These are phyloP conservation scores for Leishmania gerbilli DNA, from an alignment of 208 protist genomes.

Conservation along the genomic window DNA sequence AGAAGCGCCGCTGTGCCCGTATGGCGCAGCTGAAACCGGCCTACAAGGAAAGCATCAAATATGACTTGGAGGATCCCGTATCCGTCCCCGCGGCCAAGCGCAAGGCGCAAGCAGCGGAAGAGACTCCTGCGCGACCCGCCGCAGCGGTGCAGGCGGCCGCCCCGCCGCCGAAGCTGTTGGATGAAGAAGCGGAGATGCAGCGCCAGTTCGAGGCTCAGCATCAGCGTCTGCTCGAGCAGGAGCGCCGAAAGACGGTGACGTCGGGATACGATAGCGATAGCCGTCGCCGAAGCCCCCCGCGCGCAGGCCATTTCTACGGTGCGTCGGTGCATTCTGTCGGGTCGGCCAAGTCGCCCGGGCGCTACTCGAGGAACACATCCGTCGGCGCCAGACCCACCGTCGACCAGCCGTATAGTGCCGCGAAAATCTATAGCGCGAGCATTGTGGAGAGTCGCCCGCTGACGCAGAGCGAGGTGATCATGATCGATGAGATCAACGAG, in stretches of 20 bases:
- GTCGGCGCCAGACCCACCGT: constrained; percentile 7
- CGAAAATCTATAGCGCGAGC: constrained; percentile 55
- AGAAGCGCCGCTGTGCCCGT: constrained; percentile 61
- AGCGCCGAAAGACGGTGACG: constrained; percentile 23
- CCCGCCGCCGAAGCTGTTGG: constrained; percentile 5
- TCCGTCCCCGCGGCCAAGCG: neutral
- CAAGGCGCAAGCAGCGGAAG: neutral
- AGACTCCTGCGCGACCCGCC: neutral
- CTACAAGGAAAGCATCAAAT: constrained; percentile 11
- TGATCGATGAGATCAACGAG: constrained; percentile 66
- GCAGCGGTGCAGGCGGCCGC: constrained; percentile 6
- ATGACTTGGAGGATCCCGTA: neutral
- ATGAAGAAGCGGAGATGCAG: constrained; percentile 35
- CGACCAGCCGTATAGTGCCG: constrained; percentile 30
- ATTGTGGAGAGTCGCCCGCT: constrained; percentile 40
- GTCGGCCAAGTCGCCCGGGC: constrained; percentile 13
- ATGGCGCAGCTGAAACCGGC: constrained; percentile 47
- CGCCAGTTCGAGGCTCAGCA: constrained; percentile 41
- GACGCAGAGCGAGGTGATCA: constrained; percentile 36
- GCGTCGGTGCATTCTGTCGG: constrained; percentile 19
- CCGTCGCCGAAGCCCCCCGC: constrained; percentile 13
- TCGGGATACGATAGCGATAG: constrained; percentile 18
- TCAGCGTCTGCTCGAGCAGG: constrained; percentile 31
- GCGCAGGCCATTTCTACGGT: constrained; percentile 19
- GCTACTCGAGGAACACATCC: constrained; percentile 20